Evolutionary conservation across 805 yeast genomes (phyloP), one percentile per base, ranked within the genome.

Genomic region (Dipodascopsis tothii): DNA sequence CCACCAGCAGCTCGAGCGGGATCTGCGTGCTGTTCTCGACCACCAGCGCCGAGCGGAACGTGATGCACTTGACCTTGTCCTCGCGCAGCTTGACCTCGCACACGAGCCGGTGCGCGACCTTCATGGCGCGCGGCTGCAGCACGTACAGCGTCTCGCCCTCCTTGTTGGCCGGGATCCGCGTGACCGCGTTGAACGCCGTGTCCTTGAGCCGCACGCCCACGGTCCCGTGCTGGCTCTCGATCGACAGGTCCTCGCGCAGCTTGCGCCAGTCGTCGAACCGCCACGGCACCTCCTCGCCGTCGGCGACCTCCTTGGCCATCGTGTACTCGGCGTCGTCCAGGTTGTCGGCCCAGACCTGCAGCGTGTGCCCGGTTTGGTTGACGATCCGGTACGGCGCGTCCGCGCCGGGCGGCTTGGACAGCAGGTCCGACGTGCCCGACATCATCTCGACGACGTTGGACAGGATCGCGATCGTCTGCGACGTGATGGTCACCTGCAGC

Each of bases 221-320:
- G 5, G 54, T 50, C 11, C 51, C 49, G 21, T 51, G 49, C 18
- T 46, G 53, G 9, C 51, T 45, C 21, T 49, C 53, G 20, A 37
- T 45, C 16, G 40, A 46, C 34, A 49, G 28, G 33, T 49, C 46
- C 57, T 90, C 95, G 62, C 98, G 79, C 20, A 87, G 74, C 23
- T 72, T 72, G 49, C 84, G 72, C 96, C 97, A 92, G 59, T 90
- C 96, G 56, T 88, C 95, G 67, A 94, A 94, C 33, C 87, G 79
- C 96, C 97, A 92, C 1, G 84, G 81, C 3, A 75, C 60, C 3
- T 63, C 61, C 3, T 74, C 76, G 1, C 74, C 74, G 40, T 77
- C 69, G 33, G 66, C 61, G 37, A 61, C 65, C 52, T 37, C 56
- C 52, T 41, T 64, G 34, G 43, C 61, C 52, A 25, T 56, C 46